phyloP scores from a whole-genome alignment of 768 basidiomycete species.

The Tephrocybe rancida region DNA sequence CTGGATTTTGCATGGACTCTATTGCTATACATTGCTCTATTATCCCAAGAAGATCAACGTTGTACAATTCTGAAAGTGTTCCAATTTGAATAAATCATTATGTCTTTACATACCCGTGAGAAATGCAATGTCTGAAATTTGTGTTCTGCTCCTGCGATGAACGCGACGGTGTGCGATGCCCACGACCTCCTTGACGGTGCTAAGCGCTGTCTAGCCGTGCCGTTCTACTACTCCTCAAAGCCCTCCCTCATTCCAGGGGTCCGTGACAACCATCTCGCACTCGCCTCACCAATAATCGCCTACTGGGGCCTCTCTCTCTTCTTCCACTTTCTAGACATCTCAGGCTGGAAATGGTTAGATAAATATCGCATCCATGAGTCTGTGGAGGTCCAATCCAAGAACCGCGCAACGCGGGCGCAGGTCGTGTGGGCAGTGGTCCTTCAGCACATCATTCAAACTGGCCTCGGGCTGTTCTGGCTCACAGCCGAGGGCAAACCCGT shows the following conservation, averaged over 20 bases:
- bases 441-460: constrained; percentile 87
- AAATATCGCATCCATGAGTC: constrained; percentile 89
- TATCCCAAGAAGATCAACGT: constrained; percentile 10
- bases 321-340: constrained; percentile 84
- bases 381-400: constrained; percentile 71
- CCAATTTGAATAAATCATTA: constrained; percentile 14
- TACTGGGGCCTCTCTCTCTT: constrained; percentile 85
- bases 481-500: constrained; percentile 38
- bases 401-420: constrained; percentile 68
- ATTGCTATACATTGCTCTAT: constrained; percentile 20
- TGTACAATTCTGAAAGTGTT: constrained; percentile 12
- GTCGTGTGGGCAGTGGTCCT: constrained; percentile 83
- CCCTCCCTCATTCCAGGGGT: constrained; percentile 53
- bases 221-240: constrained; percentile 57
- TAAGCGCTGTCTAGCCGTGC: constrained; percentile 35
- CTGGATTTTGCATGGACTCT: constrained; percentile 19
- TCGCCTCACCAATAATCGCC: constrained; percentile 73
- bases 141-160: constrained; percentile 26
- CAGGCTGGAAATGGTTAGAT: constrained; percentile 75
- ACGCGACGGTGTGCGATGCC: constrained; percentile 37
- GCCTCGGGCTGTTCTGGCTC: constrained; percentile 71
- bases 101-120: constrained; percentile 8
- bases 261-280: constrained; percentile 71
- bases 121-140: constrained; percentile 12
- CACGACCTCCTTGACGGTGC: constrained; percentile 24